A percentile compares a stretch with the other conserved stretches of the same genome.
These are phyloP conservation scores for Sporobolomyces roseus DNA, from an alignment of 768 basidiomycete genomes.

Conservation along the genomic window DNA sequence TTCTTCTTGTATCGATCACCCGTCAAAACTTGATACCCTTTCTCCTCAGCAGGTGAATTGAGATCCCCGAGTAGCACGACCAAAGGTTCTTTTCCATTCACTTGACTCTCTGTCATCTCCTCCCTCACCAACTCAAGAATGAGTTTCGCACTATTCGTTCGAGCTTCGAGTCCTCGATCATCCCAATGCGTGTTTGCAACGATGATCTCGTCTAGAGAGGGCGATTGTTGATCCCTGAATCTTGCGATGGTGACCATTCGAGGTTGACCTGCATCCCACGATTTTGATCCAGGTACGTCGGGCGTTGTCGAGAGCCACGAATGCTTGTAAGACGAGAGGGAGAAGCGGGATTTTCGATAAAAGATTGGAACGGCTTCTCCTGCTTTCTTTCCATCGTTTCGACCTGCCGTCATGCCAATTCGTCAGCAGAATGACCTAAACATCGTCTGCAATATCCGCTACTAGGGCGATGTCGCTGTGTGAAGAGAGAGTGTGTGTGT, in stretches of 20 bases:
- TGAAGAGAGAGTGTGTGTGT: background rate
- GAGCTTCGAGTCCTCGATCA: conserved; percentile 45
- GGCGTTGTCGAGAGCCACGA: conserved; percentile 50
- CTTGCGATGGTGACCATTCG: conserved; percentile 47
- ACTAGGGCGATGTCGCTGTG: too few species aligned
- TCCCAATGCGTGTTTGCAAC: conserved; percentile 50
- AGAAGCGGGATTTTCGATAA: conserved; percentile 39
- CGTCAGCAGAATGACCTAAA: too few species aligned
- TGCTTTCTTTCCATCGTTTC: conserved; percentile 16
- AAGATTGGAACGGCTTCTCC: conserved; percentile 29
- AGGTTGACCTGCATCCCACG: conserved; percentile 49
- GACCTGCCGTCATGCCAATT: conserved; percentile 4
- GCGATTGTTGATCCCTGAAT: conserved; percentile 22
- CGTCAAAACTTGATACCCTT: conserved; percentile 48
- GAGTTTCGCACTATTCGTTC: conserved; percentile 46
- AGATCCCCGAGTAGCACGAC: conserved; percentile 48
- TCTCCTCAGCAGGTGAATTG: conserved; percentile 48
- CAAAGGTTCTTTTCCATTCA: conserved; percentile 24
- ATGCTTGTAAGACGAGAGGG: conserved; percentile 41
- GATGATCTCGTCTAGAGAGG: conserved; percentile 36
- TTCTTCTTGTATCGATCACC: too few species aligned
- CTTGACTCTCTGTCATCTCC: conserved; percentile 13
- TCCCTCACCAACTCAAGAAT: conserved; percentile 42
- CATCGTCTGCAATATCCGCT: too few species aligned
- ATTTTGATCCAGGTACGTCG: conserved; percentile 45